phyloP scores from a whole-genome alignment of 2,329 filamentous ascomycete genomes.

The Talaromyces sp. region DNA sequence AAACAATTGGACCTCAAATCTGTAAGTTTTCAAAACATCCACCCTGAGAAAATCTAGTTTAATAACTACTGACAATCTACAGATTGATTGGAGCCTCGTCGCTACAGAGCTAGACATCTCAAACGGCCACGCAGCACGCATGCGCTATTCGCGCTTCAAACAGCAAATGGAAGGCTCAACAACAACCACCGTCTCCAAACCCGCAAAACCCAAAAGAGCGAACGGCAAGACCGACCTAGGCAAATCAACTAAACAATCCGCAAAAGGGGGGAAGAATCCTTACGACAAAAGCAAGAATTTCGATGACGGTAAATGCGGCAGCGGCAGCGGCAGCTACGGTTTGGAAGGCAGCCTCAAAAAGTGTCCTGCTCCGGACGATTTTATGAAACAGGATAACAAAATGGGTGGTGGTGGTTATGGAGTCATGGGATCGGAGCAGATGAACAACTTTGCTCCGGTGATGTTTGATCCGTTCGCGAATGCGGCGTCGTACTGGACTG shows the following conservation, averaged over 20 bases:
- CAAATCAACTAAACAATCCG: slow-evolving; percentile 23
- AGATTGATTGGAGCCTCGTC: slow-evolving; percentile 57
- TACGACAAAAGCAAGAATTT: slow-evolving; percentile 9
- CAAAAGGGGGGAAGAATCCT: slow-evolving; percentile 23
- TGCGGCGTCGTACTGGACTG: slow-evolving; percentile 15
- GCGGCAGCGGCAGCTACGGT: not conserved
- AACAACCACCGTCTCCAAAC: slow-evolving; percentile 26
- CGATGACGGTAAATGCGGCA: not conserved
- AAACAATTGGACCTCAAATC: slow-evolving; percentile 56
- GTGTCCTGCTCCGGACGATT: slow-evolving; percentile 13
- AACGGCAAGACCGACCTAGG: slow-evolving; percentile 25
- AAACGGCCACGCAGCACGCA: slow-evolving; percentile 58
- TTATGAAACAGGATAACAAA: slow-evolving; percentile 17
- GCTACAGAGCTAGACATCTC: slow-evolving; percentile 52
- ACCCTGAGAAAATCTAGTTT: not conserved
- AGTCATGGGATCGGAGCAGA: not conserved
- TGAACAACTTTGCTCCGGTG: slow-evolving; percentile 11
- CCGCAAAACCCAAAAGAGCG: slow-evolving; percentile 28
- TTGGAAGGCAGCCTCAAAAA: slow-evolving; percentile 15
- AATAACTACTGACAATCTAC: not conserved
- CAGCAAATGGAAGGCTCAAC: slow-evolving; percentile 51
- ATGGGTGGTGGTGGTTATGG: not conserved
- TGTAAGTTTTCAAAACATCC: slow-evolving; percentile 33
- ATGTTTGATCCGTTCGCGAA: slow-evolving; percentile 14
- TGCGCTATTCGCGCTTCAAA: slow-evolving; percentile 57